phyloP scores from a whole-genome alignment of 108 stramenopile genomes.

The Schizochytrium sp. region DNA sequence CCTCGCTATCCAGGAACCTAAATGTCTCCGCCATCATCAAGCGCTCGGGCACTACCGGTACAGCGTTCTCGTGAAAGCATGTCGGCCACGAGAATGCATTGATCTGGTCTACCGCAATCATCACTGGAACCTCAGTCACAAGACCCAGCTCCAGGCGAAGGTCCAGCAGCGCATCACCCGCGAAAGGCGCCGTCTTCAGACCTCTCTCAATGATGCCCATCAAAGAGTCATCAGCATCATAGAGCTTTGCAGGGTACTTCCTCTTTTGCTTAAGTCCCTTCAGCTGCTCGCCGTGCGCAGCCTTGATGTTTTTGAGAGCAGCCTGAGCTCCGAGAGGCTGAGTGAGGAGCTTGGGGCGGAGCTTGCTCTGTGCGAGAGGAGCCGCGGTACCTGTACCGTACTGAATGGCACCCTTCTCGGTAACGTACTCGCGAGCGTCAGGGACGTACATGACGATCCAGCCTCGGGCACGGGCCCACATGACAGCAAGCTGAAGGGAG shows the following conservation, averaged over 20 bases:
- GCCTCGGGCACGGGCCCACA: constrained; percentile 57
- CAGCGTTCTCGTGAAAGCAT: not conserved
- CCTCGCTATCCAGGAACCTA: not conserved
- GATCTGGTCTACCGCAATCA: constrained; percentile 63
- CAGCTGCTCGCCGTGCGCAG: constrained; percentile 50
- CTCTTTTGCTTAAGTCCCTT: constrained; percentile 33
- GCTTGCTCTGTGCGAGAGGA: not conserved
- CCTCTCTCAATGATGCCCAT: constrained; percentile 49
- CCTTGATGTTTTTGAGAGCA: constrained; percentile 6
- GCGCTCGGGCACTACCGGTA: not conserved
- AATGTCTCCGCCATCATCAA: constrained; percentile 34
- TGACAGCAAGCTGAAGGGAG: constrained; percentile 2
- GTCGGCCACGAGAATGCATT: constrained; percentile 35
- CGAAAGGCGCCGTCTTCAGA: constrained; percentile 5
- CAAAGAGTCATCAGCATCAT: constrained; percentile 44
- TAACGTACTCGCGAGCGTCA: no score
- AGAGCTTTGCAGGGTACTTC: constrained; percentile 34
- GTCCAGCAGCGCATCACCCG: constrained; percentile 58
- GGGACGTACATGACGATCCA: constrained; percentile 65
- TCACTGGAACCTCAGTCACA: constrained; percentile 34
- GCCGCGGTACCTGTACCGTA: constrained; percentile 38
- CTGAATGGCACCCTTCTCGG: constrained; percentile 46
- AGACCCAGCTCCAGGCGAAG: constrained; percentile 46
- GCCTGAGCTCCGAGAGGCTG: constrained; percentile 24
- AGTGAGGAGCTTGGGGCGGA: not conserved